These are phyloP conservation scores for Digitaria exilis DNA, from an alignment of 202 grass and related monocot genomes.

Conservation along the genomic window DNA sequence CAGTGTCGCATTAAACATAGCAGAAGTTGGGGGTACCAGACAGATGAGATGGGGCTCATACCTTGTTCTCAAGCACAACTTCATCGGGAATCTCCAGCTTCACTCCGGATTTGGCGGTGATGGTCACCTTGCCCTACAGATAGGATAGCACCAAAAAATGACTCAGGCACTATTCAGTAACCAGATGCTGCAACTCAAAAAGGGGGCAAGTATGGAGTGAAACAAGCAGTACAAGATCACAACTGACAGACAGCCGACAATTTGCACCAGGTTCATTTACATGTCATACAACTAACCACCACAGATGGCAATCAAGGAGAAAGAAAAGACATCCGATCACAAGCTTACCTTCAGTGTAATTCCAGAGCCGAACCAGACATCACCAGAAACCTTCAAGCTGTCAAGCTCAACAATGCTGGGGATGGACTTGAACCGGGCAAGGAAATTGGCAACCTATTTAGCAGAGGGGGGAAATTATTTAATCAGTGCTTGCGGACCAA, in stretches of 20 bases:
- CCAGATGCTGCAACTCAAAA: background rate
- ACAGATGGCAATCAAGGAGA: background rate
- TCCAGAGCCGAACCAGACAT: constrained; percentile 82
- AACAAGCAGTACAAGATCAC: background rate
- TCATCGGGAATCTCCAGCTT: constrained; percentile 85
- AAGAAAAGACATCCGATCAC: background rate
- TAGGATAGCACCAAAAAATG: constrained; percentile 29
- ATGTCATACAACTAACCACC: background rate
- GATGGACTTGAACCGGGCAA: constrained; percentile 85
- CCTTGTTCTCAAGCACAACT: constrained; percentile 81
- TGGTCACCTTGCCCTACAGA: constrained; percentile 74
- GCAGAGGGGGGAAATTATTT: background rate
- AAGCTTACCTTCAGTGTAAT: constrained; percentile 79
- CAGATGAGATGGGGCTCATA: background rate
- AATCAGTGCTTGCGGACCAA: background rate
- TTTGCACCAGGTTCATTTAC: background rate
- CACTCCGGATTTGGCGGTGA: constrained; percentile 67
- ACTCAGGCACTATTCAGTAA: constrained; percentile 11
- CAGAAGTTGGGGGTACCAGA: background rate
- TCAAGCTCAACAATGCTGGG: constrained; percentile 95
- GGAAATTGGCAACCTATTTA: constrained; percentile 80
- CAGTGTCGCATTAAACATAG: background rate
- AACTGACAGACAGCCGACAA: background rate
- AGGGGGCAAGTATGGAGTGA: background rate
- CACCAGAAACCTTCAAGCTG: constrained; percentile 93